phyloP scores from a whole-genome alignment of 2,329 filamentous ascomycete genomes.

The Elsinoe batatas region DNA sequence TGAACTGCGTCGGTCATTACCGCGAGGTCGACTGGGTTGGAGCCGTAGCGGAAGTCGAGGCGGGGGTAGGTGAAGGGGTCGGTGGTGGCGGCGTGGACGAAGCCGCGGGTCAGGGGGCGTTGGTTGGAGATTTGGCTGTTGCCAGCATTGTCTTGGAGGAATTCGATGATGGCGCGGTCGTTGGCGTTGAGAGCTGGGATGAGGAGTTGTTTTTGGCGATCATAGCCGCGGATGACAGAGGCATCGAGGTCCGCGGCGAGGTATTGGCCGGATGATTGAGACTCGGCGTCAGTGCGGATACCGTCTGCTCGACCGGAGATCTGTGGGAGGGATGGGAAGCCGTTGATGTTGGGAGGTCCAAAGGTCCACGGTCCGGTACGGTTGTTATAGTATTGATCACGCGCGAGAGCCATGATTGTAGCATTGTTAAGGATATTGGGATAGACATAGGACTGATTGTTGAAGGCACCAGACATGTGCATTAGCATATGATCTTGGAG shows the following conservation, averaged over 20 bases:
- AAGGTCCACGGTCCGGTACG: conserved; percentile 24
- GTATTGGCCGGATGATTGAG: conserved; percentile 19
- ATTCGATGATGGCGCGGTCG: conserved; percentile 22
- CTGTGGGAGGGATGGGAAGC: conserved; percentile 23
- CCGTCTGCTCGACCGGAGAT: conserved; percentile 16
- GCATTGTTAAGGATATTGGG: conserved; percentile 20
- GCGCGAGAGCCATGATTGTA: conserved; percentile 20
- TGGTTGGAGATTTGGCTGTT: conserved; percentile 27
- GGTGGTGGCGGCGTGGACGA: conserved; percentile 29
- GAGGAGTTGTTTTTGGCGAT: conserved; percentile 20
- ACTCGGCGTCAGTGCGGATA: conserved; percentile 13
- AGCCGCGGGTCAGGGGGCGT: conserved; percentile 37
- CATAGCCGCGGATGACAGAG: conserved; percentile 21
- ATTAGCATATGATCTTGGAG: conserved; percentile 18
- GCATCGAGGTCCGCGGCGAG: conserved; percentile 18
- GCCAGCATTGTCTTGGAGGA: conserved; percentile 26
- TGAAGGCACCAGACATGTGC: conserved; percentile 17
- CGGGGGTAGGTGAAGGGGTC: conserved; percentile 30
- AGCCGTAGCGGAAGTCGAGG: conserved; percentile 36
- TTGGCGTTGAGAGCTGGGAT: conserved; percentile 20
- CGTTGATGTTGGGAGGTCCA: conserved; percentile 21
- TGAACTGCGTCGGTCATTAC: conserved; percentile 21
- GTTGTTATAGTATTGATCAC: conserved; percentile 21
- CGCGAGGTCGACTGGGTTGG: conserved; percentile 31
- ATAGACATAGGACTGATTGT: conserved; percentile 16